Base-by-base conservation (phyloP, 805 yeast genomes). In the Starmera caribaea region DNA sequence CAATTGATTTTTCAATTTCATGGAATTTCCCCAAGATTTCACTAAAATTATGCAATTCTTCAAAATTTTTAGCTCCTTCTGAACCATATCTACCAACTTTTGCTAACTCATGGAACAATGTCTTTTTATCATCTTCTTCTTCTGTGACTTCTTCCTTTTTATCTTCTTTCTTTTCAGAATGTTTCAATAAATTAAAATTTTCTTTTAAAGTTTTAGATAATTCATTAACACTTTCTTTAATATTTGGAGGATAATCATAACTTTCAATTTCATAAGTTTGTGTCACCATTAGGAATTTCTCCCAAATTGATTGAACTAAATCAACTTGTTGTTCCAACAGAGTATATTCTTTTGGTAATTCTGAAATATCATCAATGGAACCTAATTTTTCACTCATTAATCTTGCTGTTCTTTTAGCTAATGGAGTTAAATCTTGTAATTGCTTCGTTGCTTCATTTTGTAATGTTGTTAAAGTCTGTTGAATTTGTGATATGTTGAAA, bases 221-320 rank as follows among this genome's bases (percentile, higher is more conserved):
- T 48, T 81, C 80, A 36, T 65, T 64, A 17, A 76, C 66, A 35
- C 83, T 75, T 49, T 84, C 90, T 45, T 72, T 71, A 45, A 83
- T 59, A 56, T 81, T 81, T 39, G 92, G 90, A 21, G 95, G 95
- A 51, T 81, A 83, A 57, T 84, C 95, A 56, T 84, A 84, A 37
- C 83, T 74, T 49, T 81, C 82, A 45, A 81, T 75, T 51, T 74
- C 86, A 54, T 76, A 84, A 33, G 88, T 84, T 37, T 66, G 68
- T 6, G 81, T 69, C 39, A 75, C 71, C 5, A 62, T 46, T n/a
- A 73, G 50, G 11, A 72, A 51, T 51, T 69, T 68, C 48, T 66
- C 76, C 61, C 80, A 79, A 43, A 78, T 72, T 37, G 66, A 68
- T 55, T 76, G 75, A 48, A 82, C 63, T 38, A 75, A 67, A 56